Conservation (phyloP, 23 red algal genomes). For the Gracilaria vermiculophylla region DNA sequence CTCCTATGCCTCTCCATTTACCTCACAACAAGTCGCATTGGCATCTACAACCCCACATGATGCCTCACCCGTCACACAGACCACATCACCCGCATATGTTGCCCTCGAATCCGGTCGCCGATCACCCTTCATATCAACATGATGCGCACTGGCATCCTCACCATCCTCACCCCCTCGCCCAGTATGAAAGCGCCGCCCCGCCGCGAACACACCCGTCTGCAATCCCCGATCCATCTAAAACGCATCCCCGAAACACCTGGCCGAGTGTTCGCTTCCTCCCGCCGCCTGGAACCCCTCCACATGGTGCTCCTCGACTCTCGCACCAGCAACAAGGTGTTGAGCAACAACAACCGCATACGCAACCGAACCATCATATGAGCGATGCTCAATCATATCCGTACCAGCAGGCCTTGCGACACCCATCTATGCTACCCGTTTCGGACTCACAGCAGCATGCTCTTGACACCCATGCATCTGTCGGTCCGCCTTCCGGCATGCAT, state of each 20-base stretch:
- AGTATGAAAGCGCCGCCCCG: neutral
- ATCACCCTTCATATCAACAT: constrained; percentile 13
- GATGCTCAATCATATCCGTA: neutral
- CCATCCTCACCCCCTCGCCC: neutral
- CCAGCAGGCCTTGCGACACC: neutral
- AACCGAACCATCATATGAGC: neutral
- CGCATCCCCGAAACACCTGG: constrained; percentile 3
- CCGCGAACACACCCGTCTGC: constrained; percentile 2
- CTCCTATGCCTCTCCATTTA: neutral
- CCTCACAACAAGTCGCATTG: constrained; percentile 2
- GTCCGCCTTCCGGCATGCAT: neutral
- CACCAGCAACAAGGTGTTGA: neutral
- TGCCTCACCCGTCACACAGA: neutral
- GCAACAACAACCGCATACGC: constrained; percentile 13
- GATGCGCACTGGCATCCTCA: constrained; percentile 2
- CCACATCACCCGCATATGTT: neutral
- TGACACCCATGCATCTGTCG: neutral
- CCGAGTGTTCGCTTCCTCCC: neutral
- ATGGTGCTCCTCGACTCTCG: neutral
- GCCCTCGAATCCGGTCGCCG: neutral
- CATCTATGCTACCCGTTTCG: neutral
- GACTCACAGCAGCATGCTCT: neutral
- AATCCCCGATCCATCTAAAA: neutral
- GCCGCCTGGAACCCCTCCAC: neutral
- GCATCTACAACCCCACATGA: constrained; percentile 5